Base-by-base conservation (phyloP, 345 rosid species). In the Hibiscus tridactylites region DNA sequence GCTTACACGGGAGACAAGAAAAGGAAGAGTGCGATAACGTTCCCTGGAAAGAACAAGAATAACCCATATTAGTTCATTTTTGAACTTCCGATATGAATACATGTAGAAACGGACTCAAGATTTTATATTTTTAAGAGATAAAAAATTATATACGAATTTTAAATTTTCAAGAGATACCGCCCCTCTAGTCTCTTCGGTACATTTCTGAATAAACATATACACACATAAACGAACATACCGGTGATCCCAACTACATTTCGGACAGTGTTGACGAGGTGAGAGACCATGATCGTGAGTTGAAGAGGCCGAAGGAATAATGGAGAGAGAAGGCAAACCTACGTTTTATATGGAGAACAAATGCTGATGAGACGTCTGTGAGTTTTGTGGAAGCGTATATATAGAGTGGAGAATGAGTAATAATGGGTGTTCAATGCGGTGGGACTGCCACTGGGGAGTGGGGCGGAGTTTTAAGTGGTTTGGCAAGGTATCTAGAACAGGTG, bases 1-100 rank as follows among this genome's bases (percentile, higher is more conserved):
- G 65, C 96, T 87, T 86, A 91, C 98, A 74, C 79, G 2, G 98
- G 98, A 13, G 97, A 94, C 68, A 91, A 66, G 83, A 94, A 94
- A 81, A 91, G 59, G 79, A 84, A 81, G 71, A 91, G 81, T 4
- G 98, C 78, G 78, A 91, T 88, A 70, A 77, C 63, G 65, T 94
- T 94, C 46, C 98, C 98, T 93, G 90, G 60, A 81, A 56, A 50
- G 17, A 76, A 28, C 31, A 29, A 73, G 67, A 68, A 75, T 6
- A 57, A 42, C 42, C 52, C 11, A 29, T 8, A 13, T 61, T 15
- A 65, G 33, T 26, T 50, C 8, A 50, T 50, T 50, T 50, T 50
- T 50, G 4, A 16, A n/a, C 6, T 50, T 50, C 21, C 5, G 19
- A 50, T 50, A 50, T 50, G 8, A 50, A 50, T 44, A 44, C 13